Conservation (phyloP, 2,329 filamentous ascomycete genomes). For the Acrocalymma vagum region DNA sequence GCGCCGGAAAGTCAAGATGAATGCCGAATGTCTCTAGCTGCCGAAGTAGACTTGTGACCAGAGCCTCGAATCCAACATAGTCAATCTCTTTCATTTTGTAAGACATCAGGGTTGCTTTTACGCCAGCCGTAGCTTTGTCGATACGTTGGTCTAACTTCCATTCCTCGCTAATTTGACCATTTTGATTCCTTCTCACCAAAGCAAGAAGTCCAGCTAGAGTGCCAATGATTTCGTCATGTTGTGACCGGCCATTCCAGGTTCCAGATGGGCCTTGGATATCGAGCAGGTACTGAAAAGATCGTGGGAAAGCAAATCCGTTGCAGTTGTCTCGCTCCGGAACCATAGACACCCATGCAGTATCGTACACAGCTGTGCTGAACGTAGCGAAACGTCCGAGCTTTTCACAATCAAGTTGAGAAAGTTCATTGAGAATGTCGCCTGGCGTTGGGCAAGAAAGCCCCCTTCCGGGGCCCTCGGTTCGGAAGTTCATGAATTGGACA, state of each 20-base stretch:
- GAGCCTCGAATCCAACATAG: slow-evolving; percentile 48
- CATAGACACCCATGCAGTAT: slow-evolving; percentile 25
- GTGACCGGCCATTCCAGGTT: slow-evolving; percentile 30
- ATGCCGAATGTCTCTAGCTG: slow-evolving; percentile 35
- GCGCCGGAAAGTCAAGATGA: slow-evolving; percentile 34
- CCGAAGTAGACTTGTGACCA: slow-evolving; percentile 41
- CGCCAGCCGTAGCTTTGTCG: slow-evolving; percentile 19
- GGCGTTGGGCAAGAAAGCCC: too few relatives aligned
- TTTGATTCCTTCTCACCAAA: slow-evolving; percentile 22
- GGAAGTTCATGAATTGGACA: too few relatives aligned
- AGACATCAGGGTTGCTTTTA: slow-evolving; percentile 27
- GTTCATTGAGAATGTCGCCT: too few relatives aligned
- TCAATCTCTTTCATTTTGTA: slow-evolving; percentile 39
- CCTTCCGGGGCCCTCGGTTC: too few relatives aligned
- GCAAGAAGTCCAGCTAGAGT: slow-evolving; percentile 43
- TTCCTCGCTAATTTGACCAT: slow-evolving; percentile 13
- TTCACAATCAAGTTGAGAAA: too few relatives aligned
- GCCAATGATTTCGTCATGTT: slow-evolving; percentile 47
- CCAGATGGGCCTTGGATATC: slow-evolving; percentile 9
- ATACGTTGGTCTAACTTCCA: slow-evolving; percentile 10
- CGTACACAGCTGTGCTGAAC: slow-evolving; percentile 14
- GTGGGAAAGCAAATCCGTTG: slow-evolving; percentile 8
- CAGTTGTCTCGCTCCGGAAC: slow-evolving; percentile 2
- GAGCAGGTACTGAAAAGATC: slow-evolving; percentile 14
- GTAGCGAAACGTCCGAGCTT: slow-evolving; percentile 11